phyloP scores from a whole-genome alignment of 306 rosid species.

The Ceratonia siliqua region DNA sequence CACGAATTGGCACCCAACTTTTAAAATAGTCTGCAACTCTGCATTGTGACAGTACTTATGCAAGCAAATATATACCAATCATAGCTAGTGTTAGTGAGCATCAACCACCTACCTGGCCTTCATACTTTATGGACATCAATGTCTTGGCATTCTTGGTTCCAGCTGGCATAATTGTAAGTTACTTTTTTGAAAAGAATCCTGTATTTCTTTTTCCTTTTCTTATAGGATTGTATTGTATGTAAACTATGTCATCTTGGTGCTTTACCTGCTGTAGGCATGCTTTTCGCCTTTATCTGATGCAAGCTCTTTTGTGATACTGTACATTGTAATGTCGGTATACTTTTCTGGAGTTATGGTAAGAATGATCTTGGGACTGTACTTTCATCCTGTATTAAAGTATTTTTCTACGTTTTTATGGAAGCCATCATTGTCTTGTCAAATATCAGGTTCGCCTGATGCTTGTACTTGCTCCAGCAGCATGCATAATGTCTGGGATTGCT shows the following conservation, averaged over 20 bases:
- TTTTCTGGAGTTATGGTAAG: slow-evolving; percentile 99
- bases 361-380: slow-evolving; percentile 29
- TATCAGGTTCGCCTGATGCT: slow-evolving; percentile 96
- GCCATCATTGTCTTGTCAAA: slow-evolving; percentile 31
- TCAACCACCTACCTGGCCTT: slow-evolving; percentile 99
- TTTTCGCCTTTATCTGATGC: slow-evolving; percentile 93
- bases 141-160: slow-evolving; percentile 99
- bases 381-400: slow-evolving; percentile 5
- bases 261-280: slow-evolving; percentile 73
- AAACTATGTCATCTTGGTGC: slow-evolving; percentile 33
- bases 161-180: slow-evolving; percentile 90
- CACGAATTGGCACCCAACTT: slow-evolving; percentile 14
- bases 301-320: slow-evolving; percentile 88
- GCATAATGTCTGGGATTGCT: slow-evolving; percentile 97
- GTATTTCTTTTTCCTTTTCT: slow-evolving; percentile 1
- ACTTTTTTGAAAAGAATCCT: background rate
- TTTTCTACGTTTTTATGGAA: slow-evolving; percentile 21
- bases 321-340: slow-evolving; percentile 85
- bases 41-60: slow-evolving; percentile 76
- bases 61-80: slow-evolving; percentile 99
- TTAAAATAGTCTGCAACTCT: slow-evolving; percentile 24
- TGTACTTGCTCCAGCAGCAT: slow-evolving; percentile 98
- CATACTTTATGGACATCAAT: slow-evolving; percentile 98
- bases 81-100: slow-evolving; percentile 99
- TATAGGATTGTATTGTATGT: background rate